Conservation (phyloP, 129 eudicot species). For the Tagetes erecta region DNA sequence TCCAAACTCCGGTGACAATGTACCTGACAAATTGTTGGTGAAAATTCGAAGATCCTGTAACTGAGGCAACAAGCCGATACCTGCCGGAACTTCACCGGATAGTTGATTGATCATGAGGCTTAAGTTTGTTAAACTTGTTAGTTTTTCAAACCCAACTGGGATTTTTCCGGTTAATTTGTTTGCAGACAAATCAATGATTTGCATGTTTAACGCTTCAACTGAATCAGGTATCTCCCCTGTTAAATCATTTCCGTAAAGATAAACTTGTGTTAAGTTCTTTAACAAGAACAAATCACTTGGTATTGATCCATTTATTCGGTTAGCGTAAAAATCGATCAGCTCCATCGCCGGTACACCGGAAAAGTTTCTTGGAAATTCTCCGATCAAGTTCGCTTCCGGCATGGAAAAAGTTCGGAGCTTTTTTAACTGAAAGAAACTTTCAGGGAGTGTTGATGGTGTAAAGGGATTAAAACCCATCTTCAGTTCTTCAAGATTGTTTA, state of each 20-base stretch:
- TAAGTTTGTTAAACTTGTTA: conserved; percentile 45
- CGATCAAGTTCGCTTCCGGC: conserved; percentile 52
- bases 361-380: conserved; percentile 58
- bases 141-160: conserved; percentile 55
- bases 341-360: conserved; percentile 52
- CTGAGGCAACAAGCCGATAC: conserved; percentile 53
- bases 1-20: conserved; percentile 72
- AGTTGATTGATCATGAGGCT: conserved; percentile 48
- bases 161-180: conserved; percentile 60
- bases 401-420: conserved; percentile 47
- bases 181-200: conserved; percentile 51
- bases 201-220: conserved; percentile 49
- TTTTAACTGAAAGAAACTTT: conserved; percentile 42
- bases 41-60: conserved; percentile 42
- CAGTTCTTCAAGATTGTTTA: conserved; percentile 49
- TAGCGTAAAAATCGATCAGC: conserved; percentile 49
- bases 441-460: conserved; percentile 45
- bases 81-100: conserved; percentile 63
- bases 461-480: conserved; percentile 37
- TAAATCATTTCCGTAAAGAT: conserved; percentile 49
- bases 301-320: conserved; percentile 51
- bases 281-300: conserved; percentile 58
- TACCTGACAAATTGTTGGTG: conserved; percentile 57
- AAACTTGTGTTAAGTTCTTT: conserved; percentile 49
- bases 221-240: conserved; percentile 64